Evolutionary conservation across 768 basidiomycete genomes (phyloP), one percentile per base, ranked within the genome.

Genomic region (Russula earlei): DNA sequence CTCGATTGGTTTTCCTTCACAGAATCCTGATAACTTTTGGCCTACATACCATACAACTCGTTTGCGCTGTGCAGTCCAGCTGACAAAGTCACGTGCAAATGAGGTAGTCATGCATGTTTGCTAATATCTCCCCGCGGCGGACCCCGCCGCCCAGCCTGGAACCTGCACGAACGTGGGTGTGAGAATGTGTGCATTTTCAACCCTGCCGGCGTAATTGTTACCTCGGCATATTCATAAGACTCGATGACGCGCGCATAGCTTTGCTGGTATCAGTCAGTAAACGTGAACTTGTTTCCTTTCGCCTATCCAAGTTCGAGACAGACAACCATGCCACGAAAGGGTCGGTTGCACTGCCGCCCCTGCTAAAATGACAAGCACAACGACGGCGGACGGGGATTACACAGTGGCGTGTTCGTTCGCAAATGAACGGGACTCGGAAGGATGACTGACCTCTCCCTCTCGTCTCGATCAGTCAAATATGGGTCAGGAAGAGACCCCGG

Each of bases 81-180:
- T 31, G 24, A 17, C 1, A 4, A 6, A 22, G 56, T 58, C 57
- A 58, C 57, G 57, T 58, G 57, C 20, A 37, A 8, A 22, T 6
- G 25, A 27, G 25, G 15, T 8, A 20, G 12, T 14, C 11, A 49
- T 15, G 14, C 17, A 27, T 20, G 15, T 36, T 31, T 43, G 9
- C 22, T 27, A 29, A 48, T 43, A 55, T 19, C 31, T 11, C 41
- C 55, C 55, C 49, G 48, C 52, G 57, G 50, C 24, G 22, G 57
- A 54, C 52, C 48, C 52, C 57, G 57, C 52, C 57, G 57, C 51
- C 51, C 33, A 49, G 56, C 56, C 56, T 58, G 51, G 56, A 58
- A 58, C 49, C 22, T 9, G 29, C 10, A 47, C 57, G 44, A 58
- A 58, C 57, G 57, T 58, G 56, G 56, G 15, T 29, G 41, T 49